Conservation (phyloP, 352 stramenopile genomes). For the Globisporangium barbulae region DNA sequence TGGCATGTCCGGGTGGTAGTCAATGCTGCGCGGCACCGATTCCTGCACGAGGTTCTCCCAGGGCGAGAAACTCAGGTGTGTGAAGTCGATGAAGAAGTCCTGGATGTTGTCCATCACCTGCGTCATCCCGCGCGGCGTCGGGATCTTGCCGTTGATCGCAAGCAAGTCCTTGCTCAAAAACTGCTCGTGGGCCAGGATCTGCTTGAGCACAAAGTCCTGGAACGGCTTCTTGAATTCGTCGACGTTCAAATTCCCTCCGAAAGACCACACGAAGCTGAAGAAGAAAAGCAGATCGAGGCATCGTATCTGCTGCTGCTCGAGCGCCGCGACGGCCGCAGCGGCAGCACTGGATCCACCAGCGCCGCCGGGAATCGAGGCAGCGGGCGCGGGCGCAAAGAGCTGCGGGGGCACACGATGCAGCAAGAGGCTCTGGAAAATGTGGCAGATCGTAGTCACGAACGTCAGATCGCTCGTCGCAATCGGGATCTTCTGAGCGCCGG, state of each 20-base stretch:
- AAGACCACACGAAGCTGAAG: constrained; percentile 71
- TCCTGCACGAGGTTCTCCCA: constrained; percentile 33
- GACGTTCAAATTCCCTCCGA: constrained; percentile 57
- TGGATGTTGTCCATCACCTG: constrained; percentile 57
- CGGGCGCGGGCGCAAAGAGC: constrained; percentile 26
- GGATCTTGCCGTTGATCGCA: constrained; percentile 49
- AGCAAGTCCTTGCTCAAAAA: constrained; percentile 52
- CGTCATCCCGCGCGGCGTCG: constrained; percentile 31
- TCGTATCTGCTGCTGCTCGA: constrained; percentile 47
- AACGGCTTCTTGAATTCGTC: constrained; percentile 36
- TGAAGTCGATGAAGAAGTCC: constrained; percentile 68
- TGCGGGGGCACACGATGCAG: constrained; percentile 32
- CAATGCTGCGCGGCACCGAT: constrained; percentile 15
- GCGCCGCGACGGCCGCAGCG: constrained; percentile 19
- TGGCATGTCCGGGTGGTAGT: constrained; percentile 22
- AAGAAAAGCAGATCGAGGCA: constrained; percentile 66
- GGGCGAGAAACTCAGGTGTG: constrained; percentile 56
- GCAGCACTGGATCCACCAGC: constrained; percentile 10
- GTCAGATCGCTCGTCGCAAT: constrained; percentile 46
- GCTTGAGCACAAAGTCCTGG: constrained; percentile 45
- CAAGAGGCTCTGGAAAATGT: constrained; percentile 58
- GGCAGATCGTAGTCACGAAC: constrained; percentile 50
- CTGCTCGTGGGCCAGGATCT: constrained; percentile 42
- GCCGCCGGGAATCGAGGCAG: constrained; percentile 9
- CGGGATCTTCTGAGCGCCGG: constrained; percentile 21